Conservation (phyloP, 371 early-diverging fungal species). For the Mucor racemosus region DNA sequence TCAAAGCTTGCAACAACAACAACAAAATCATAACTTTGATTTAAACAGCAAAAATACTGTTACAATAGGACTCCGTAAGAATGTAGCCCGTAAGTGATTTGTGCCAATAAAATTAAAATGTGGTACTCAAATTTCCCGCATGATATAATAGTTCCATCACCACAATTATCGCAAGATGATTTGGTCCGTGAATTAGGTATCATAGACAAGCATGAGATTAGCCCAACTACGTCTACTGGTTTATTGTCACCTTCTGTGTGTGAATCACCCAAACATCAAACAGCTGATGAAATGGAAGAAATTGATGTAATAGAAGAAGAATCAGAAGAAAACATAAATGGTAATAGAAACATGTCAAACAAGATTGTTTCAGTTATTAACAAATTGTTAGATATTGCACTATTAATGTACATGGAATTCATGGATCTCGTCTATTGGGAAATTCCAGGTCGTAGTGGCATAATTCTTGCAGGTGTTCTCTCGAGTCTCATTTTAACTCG, state of each 20-base stretch:
- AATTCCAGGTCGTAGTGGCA: slow-evolving; percentile 48
- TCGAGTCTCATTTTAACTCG: slow-evolving; percentile 48
- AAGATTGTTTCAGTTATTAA: neutral
- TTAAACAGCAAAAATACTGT: neutral
- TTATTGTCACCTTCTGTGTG: neutral
- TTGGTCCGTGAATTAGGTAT: slow-evolving; percentile 8
- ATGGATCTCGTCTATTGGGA: slow-evolving; percentile 54
- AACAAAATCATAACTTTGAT: neutral
- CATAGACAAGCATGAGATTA: neutral
- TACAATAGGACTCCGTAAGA: neutral
- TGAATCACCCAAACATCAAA: slow-evolving; percentile 2
- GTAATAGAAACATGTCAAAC: neutral
- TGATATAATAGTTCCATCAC: slow-evolving; percentile 15
- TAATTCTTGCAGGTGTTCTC: slow-evolving; percentile 35
- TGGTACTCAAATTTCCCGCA: neutral
- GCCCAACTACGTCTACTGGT: slow-evolving; percentile 1
- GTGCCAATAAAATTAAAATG: neutral
- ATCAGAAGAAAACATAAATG: neutral
- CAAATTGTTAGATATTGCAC: slow-evolving; percentile 10
- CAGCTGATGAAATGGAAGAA: neutral
- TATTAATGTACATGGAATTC: slow-evolving; percentile 9
- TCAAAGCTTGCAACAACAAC: neutral
- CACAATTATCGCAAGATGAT: slow-evolving; percentile 23
- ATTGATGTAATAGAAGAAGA: neutral
- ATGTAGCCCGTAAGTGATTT: slow-evolving; percentile 15